phyloP scores from a whole-genome alignment of 2,329 filamentous ascomycete genomes.

The Fusarium humuli region DNA sequence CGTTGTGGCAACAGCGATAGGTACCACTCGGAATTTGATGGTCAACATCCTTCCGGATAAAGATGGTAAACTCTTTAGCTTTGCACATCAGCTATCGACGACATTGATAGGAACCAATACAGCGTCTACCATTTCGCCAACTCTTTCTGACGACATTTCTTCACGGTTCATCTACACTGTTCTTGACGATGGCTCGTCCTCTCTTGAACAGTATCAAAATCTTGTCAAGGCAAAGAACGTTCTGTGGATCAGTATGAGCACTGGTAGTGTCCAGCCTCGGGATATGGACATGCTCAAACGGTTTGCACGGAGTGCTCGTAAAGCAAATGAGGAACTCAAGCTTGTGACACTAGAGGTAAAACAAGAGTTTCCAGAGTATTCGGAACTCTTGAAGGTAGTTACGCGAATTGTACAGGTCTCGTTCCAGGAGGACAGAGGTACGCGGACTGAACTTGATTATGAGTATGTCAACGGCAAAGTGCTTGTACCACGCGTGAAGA shows the following conservation, averaged over 20 bases:
- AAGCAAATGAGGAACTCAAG: not conserved
- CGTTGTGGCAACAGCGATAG: not conserved
- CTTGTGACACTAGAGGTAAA: conserved; percentile 12
- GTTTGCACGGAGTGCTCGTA: not conserved
- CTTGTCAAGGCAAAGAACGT: not conserved
- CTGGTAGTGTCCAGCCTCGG: accelerated
- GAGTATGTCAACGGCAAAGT: conserved; percentile 11
- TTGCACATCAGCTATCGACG: conserved; percentile 10
- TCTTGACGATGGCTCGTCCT: not conserved
- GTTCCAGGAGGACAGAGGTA: conserved; percentile 11
- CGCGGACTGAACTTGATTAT: conserved; percentile 14
- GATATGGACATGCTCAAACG: not conserved
- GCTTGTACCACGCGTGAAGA: not conserved
- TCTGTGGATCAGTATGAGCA: conserved; percentile 13
- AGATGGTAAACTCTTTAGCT: not conserved
- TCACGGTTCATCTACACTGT: conserved; percentile 10
- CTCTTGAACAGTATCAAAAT: accelerated
- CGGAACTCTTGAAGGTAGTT: conserved; percentile 4
- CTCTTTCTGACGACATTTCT: accelerated
- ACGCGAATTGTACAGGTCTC: conserved; percentile 10
- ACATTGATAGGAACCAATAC: not conserved
- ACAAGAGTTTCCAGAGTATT: not conserved
- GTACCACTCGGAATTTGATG: not conserved
- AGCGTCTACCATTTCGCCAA: not conserved
- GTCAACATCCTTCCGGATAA: not conserved